Evolutionary conservation across 176 grass and related monocot species (phyloP), one percentile per base, ranked within the genome.

Genomic region (Oryza glaberrima): DNA sequence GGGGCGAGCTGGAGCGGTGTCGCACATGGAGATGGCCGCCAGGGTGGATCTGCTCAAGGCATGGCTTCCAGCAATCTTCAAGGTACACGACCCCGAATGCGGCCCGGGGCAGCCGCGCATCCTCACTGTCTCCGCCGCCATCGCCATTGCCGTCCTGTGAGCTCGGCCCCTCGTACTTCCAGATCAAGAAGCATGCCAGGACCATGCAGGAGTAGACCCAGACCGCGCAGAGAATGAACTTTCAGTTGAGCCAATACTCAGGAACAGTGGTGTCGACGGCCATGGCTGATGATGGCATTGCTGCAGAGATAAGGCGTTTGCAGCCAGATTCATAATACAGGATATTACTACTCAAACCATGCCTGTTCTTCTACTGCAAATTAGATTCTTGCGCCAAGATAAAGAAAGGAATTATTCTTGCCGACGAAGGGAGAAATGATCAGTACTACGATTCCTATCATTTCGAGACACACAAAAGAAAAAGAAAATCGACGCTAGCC

Each of bases 21-120:
- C 26, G 26, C 26, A 26, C 26, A 26, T 26, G 26, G 26, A 26
- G 26, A 26, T 26, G 26, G 26, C 26, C 26, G 26, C 40, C 90
- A n/a, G 94, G 94, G 23, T 97, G 89, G 30, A 97, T 87, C 69
- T 77, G 51, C 12, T 86, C 73, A 45, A 97, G 73, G 83, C 94
- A 94, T 3, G 92, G 88, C 58, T 82, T 90, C 92, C 94, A 97
- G 44, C 85, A 87, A 76, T 97, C 90, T 3, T 90, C 88, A 79
- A 81, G 79, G 56, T 89, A 94, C 23, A 94, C 86, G 26, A 84
- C 64, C 9, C 85, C 87, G 8, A 79, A 80, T 0, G 40, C 11
- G 0, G 12, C 8, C 48, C 13, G 41, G 6, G 41, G 48, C 0
- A 41, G 48, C 1, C 1, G 51, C 1, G 69, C 75, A 13, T 80